Conservation (phyloP, 768 basidiomycete species). For the Termitomyces sp. region DNA sequence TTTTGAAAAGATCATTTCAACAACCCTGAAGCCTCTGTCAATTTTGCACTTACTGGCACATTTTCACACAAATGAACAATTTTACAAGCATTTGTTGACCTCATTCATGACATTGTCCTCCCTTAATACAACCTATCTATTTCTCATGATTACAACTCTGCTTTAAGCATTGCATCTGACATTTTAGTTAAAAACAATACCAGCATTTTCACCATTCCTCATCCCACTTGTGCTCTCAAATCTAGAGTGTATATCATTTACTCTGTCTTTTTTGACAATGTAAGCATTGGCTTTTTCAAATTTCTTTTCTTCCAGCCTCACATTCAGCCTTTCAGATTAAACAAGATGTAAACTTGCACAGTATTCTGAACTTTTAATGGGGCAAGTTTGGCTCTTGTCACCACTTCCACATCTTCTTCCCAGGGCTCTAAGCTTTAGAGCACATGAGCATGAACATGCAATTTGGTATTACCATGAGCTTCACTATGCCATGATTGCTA, state of each 20-base stretch:
- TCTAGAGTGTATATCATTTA: slow-evolving; percentile 8
- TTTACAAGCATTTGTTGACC: slow-evolving; percentile 1
- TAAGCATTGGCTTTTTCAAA: not conserved
- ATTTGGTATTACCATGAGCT: slow-evolving; percentile 24
- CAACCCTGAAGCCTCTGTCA: not conserved
- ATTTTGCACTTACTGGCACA: not conserved
- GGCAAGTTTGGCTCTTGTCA: slow-evolving; percentile 18
- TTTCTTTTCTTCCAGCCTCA: no score
- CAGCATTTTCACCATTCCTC: slow-evolving; percentile 1
- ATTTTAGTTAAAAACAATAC: slow-evolving; percentile 11
- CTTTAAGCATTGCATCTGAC: slow-evolving; percentile 11
- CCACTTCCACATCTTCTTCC: slow-evolving; percentile 25
- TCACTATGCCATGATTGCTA: slow-evolving; percentile 18
- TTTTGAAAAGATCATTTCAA: not conserved
- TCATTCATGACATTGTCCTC: not conserved
- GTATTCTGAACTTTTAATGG: slow-evolving; percentile 27
- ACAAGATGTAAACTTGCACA: slow-evolving; percentile 12
- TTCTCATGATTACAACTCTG: slow-evolving; percentile 20
- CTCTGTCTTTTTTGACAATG: not conserved
- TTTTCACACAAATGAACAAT: not conserved
- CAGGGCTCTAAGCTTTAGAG: slow-evolving; percentile 16
- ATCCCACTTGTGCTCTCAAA: slow-evolving; percentile 1
- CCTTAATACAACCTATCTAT: not conserved
- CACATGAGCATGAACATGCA: slow-evolving; percentile 8
- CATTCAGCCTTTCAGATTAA: not conserved